phyloP scores from a whole-genome alignment of 2,329 filamentous ascomycete genomes.

The Clonostachys byssicola region DNA sequence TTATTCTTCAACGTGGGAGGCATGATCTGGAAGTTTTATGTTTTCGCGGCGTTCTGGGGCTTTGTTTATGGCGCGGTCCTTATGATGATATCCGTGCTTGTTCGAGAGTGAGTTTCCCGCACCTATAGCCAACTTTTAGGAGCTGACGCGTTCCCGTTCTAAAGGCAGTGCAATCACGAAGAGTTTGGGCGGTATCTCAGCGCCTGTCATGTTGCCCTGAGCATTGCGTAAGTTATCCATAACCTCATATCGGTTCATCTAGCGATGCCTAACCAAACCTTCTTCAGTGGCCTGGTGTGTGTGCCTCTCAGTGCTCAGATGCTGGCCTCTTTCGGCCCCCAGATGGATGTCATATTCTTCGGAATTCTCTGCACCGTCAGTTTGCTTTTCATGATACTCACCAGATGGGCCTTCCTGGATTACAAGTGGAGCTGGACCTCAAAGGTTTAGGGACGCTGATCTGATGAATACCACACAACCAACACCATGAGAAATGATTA shows the following conservation, averaged over 20 bases:
- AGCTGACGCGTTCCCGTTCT: no score
- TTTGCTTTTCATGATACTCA: neutral
- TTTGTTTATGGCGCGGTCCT: conserved; percentile 2
- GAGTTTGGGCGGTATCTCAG: conserved; percentile 5
- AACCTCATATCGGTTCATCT: neutral
- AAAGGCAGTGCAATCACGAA: conserved; percentile 1
- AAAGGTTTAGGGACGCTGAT: neutral
- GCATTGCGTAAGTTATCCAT: conserved; percentile 3
- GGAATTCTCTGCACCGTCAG: neutral
- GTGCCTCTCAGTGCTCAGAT: conserved; percentile 1
- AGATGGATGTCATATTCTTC: neutral
- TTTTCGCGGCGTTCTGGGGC: conserved; percentile 3
- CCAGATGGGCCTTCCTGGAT: neutral
- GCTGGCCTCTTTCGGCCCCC: neutral
- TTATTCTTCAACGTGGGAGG: conserved; percentile 2
- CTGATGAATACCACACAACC: no score
- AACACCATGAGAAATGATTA: no score
- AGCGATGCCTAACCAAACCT: neutral
- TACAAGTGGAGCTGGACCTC: neutral
- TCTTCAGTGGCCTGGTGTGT: neutral
- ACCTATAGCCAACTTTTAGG: neutral
- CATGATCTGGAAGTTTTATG: conserved; percentile 1
- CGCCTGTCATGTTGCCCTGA: conserved; percentile 1
- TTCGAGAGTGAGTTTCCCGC: conserved; percentile 2
- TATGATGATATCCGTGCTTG: conserved; percentile 2